Evolutionary conservation across 1,284 basidiomycete genomes (phyloP), one percentile per base, ranked within the genome.

Genomic region (Cryptococcus sp.): DNA sequence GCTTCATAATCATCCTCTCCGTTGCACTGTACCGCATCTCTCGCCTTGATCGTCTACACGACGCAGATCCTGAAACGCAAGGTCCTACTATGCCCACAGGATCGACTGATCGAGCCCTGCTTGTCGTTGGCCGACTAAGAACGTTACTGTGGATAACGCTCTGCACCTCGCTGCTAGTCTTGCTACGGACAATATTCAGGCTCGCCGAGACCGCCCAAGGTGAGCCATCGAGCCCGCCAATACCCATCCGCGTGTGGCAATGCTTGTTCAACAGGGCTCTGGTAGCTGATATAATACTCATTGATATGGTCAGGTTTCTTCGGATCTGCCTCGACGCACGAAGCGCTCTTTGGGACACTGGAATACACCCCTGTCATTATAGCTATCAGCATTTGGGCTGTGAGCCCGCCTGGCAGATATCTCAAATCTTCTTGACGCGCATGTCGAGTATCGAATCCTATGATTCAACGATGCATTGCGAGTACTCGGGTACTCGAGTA

Each of bases 161-260:
- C 8, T 54, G 60, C 23, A 70, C 77, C 3, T 67, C 71, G 2
- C 46, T 69, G 1, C 62, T 79, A 47, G 67, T 80, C 50, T 69
- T 78, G 25, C 61, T 78, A 2, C 67, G 79, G 7, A 81, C 79
- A 1, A 60, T 75, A 1, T 81, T 75, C 63, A 71, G 80, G 48
- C 67, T 81, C 19, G 79, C 79, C 15, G 80, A 80, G 60, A 78
- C 79, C 20, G 78, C 73, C 13, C 71, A 79, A 58, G 77, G 76
- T 72, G 54, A 54, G 70, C 66, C 11, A n/a, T 39, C 41, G 41
- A 19, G 16, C 41, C 41, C 41, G 7, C 7, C 41, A 42, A 16
- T 17, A 41, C 39, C 39, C n/a, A 11, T 41, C 11, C 11, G 39
- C 39, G 39, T 11, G 39, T n/a, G 39, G 11, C 11, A 41, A 11